Percentiles rank a stretch among this genome's conserved stretches.
phyloP scores from a whole-genome alignment of 1,139 yeast species.

The Torulaspora globosa region DNA sequence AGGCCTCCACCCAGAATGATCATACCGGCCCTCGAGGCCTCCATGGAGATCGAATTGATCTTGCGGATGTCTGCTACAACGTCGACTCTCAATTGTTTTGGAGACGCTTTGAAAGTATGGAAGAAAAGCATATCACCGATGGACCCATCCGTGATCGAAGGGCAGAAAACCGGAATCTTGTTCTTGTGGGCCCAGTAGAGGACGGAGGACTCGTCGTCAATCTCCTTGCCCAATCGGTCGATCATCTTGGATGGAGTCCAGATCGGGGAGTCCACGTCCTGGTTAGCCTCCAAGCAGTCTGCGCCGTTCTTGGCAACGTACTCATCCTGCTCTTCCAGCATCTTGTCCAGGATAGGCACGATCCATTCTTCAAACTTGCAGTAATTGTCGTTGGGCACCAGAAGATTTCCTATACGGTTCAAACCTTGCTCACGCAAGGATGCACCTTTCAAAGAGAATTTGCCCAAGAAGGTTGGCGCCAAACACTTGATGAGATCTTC shows the following conservation, averaged over 20 bases:
- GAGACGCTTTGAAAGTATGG: constrained; percentile 94
- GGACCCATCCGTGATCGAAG: constrained; percentile 96
- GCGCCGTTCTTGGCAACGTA: constrained; percentile 49
- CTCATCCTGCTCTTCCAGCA: constrained; percentile 84
- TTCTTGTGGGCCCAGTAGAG: constrained; percentile 97
- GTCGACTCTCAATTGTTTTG: constrained; percentile 82
- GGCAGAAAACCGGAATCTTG: constrained; percentile 92
- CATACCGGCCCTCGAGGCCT: constrained; percentile 95
- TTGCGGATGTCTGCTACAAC: constrained; percentile 89
- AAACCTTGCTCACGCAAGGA: constrained; percentile 87
- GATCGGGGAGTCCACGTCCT: constrained; percentile 48
- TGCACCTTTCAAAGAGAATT: constrained; percentile 75
- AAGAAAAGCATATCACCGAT: constrained; percentile 98
- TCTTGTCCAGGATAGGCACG: constrained; percentile 81
- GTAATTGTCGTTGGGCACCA: constrained; percentile 96
- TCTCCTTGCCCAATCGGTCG: constrained; percentile 91
- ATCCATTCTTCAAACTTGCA: constrained; percentile 98
- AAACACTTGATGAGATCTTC: constrained; percentile 94
- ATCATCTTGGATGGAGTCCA: constrained; percentile 96
- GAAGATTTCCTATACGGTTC: constrained; percentile 93
- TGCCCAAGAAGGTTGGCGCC: constrained; percentile 95
- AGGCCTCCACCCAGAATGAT: constrained; percentile 93
- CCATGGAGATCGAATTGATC: constrained; percentile 92
- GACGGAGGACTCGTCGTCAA: constrained; percentile 89
- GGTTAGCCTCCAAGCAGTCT: constrained; percentile 50